phyloP scores from a whole-genome alignment of 1,284 basidiomycete species.

The Puccinia polysora region DNA sequence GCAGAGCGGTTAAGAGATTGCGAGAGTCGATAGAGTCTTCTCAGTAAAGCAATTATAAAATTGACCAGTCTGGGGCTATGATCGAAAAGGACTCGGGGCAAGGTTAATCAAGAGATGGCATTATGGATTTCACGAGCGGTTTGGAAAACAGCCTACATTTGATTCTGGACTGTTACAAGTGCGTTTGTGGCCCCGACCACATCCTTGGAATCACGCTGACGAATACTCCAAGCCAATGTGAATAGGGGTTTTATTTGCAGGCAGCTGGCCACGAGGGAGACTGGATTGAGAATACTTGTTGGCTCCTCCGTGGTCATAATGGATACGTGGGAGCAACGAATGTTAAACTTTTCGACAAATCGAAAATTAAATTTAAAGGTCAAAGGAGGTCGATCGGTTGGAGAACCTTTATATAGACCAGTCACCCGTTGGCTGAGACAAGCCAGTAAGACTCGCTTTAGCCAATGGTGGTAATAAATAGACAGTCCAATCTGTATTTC shows the following conservation, averaged over 20 bases:
- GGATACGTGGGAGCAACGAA: neutral
- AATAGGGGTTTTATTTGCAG: neutral
- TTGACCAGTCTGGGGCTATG: neutral
- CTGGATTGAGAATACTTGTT: neutral
- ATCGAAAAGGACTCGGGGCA: neutral
- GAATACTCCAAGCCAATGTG: slow-evolving; percentile 1
- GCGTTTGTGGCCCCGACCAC: no score
- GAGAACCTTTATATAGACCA: neutral
- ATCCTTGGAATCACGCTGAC: neutral
- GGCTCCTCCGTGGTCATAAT: neutral
- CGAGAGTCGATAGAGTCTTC: neutral
- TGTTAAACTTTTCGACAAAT: neutral
- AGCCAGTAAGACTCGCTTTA: neutral
- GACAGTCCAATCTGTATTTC: neutral
- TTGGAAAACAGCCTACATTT: neutral
- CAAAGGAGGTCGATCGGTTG: neutral
- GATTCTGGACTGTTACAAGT: neutral
- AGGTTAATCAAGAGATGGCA: neutral
- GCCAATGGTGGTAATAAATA: neutral
- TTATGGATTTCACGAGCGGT: neutral
- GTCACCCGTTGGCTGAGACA: neutral
- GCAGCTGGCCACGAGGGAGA: neutral
- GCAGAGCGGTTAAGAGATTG: neutral
- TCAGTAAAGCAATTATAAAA: neutral
- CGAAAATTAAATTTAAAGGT: slow-evolving; percentile 5